Evolutionary conservation across 2,329 filamentous ascomycete species (phyloP), one percentile per base, ranked within the genome.

Genomic region (Pseudogymnoascus sp.): DNA sequence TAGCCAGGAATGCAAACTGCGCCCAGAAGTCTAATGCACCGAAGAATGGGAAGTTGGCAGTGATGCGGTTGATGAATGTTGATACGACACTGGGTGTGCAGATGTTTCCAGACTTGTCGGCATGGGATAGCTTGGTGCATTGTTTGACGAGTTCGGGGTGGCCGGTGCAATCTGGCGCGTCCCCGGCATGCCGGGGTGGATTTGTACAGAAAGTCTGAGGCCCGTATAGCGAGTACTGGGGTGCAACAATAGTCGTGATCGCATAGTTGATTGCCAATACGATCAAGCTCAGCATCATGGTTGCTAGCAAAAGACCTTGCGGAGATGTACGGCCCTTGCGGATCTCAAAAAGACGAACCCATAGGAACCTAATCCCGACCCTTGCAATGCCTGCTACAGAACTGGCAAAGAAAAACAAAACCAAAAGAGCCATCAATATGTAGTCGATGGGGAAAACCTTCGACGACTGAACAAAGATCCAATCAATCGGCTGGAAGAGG

Each of bases 401-500:
- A 71, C 90, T 89, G 76, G 84, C 87, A 78, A 99, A 97, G 74
- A 99, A 87, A 69, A 97, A 85, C 1, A 97, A 78, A 0, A 96
- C 85, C 7, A 99, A 78, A 1, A 96, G 78, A 0, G 91, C 85
- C 81, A 96, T 96, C 61, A 99, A 81, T 33, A 95, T 78, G 74
- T 97, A 97, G 78, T 99, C 95, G 67, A 96, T 81, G 0, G 95
- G 95, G 78, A 97, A 97, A 1, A 89, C 86, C 70, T 85, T 88
- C 53, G 93, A 88, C 0, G 91, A 85, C 75, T 89, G 82, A 67
- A 96, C 86, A 65, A 96, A 85, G 64, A 96, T 80, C 84, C 88
- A 96, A 78, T 99, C 97, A 72, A 97, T 80, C 1, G 95, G 95
- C 74, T 99, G 95, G 80, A 97, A 96, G 69, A 97, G 86, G 74